Percentiles rank a stretch among this genome's conserved stretches.
These are phyloP conservation scores for Populus tremula DNA, from an alignment of 345 rosid species.

Conservation along the genomic window DNA sequence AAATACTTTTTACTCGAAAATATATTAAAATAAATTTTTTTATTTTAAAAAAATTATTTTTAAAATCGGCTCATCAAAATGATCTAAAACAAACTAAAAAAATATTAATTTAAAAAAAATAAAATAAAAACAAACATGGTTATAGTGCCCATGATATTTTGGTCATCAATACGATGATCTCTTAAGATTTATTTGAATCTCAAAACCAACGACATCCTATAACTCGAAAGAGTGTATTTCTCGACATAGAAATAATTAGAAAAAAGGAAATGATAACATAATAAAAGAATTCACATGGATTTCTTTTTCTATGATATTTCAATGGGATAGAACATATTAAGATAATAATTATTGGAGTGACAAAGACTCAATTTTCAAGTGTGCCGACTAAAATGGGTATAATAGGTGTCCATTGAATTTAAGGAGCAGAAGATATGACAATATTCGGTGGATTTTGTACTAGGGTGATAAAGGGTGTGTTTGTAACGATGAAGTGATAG, in stretches of 20 bases:
- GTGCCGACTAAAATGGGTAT: background rate
- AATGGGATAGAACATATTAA: too few relatives aligned
- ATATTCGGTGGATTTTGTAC: background rate
- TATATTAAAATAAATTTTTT: too few relatives aligned
- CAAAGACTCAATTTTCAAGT: background rate
- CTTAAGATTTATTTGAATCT: background rate
- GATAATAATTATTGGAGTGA: background rate
- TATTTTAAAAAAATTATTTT: too few relatives aligned
- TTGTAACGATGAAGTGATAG: too few relatives aligned
- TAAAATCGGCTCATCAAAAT: too few relatives aligned
- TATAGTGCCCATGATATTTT: too few relatives aligned
- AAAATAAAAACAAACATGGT: too few relatives aligned
- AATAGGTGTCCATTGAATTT: too few relatives aligned
- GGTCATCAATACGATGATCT: too few relatives aligned
- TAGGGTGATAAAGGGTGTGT: background rate
- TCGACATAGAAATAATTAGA: background rate
- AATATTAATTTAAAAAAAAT: too few relatives aligned
- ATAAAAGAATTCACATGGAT: background rate
- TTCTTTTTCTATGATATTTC: background rate
- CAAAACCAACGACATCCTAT: background rate
- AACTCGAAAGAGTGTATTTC: background rate
- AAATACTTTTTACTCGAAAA: too few relatives aligned
- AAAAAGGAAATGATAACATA: background rate
- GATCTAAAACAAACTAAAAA: too few relatives aligned
- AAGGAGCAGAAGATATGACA: background rate